Evolutionary conservation across 1,139 yeast species (phyloP), one percentile per base, ranked within the genome.

Genomic region (Yamadazyma taylorii): DNA sequence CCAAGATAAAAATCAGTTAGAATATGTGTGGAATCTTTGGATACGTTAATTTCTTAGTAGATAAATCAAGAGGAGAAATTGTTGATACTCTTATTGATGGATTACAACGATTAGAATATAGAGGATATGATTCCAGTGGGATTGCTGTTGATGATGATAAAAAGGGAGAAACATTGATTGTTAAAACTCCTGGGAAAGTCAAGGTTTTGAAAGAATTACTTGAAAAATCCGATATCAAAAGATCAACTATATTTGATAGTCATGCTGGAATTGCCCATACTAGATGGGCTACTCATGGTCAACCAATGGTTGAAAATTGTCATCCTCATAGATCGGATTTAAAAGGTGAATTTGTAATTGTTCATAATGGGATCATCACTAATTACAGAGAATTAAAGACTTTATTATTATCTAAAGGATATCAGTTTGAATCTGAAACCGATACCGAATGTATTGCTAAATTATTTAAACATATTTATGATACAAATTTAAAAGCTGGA

Each of bases 221-320:
- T 48, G 76, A 73, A 29, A 61, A 66, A 30, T 70, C 72, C 38
- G 64, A 79, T 39, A 73, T 79, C 41, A 77, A 83, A 57, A 75
- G 82, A 51, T 63, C 72, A 16, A 79, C 77, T 39, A 73, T 79
- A 17, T 88, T 88, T 56, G 84, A 81, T 52, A 81, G 85, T 62
- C 98, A 92, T 59, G 92, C 83, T 42, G 98, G 96, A 60, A 92
- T 94, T 61, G 97, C 98, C 28, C 99, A 94, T 66, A 94, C 99
- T 13, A 85, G 99, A 73, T 94, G 99, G 99, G 98, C 99, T 33
- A 94, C 99, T 32, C 99, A 94, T 65, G 99, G 99, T 64, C 87
- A 83, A 55, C 97, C 97, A 40, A 79, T 78, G 53, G 79, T 75
- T 43, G 58, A 67, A 48, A 94, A 94, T 72, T 92, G 97, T 62